Evolutionary conservation across 768 basidiomycete species (phyloP).

Genomic region (Mycena filopes): DNA sequence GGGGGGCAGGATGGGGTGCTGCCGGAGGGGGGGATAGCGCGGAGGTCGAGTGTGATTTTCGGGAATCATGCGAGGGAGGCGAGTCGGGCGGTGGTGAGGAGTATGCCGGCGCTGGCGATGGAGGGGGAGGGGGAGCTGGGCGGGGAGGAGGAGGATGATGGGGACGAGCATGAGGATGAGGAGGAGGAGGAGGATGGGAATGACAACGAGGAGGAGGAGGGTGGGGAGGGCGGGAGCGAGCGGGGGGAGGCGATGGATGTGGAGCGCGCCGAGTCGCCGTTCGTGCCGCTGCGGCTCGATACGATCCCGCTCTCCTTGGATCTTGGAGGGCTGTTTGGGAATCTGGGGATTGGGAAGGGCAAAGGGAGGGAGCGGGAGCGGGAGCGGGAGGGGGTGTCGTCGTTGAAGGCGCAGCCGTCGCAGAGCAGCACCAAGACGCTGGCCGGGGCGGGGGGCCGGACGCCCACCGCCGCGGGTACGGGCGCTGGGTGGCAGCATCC

Average conservation of each 20-base stretch:
- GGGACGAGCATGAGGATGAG: slow-evolving; percentile 44
- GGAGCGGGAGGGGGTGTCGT: slow-evolving; percentile 27
- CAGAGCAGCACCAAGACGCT: slow-evolving; percentile 14
- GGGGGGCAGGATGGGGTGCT: slow-evolving; percentile 30
- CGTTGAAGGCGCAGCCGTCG: slow-evolving; percentile 9
- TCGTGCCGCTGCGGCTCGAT: slow-evolving; percentile 42
- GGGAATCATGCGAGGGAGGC: slow-evolving; percentile 42
- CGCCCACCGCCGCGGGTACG: slow-evolving; percentile 7
- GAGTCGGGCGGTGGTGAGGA: slow-evolving; percentile 54
- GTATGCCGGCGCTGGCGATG: slow-evolving; percentile 65
- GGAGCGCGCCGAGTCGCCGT: slow-evolving; percentile 21
- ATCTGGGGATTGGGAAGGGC: neutral
- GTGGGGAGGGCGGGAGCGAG: slow-evolving; percentile 25
- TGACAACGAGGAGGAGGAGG: slow-evolving; percentile 39
- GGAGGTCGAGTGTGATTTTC: slow-evolving; percentile 32
- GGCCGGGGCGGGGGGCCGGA: slow-evolving; percentile 2
- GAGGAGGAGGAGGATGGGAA: slow-evolving; percentile 47
- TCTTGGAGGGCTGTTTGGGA: slow-evolving; percentile 35
- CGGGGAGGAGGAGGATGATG: slow-evolving; percentile 43
- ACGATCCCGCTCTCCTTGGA: slow-evolving; percentile 46
- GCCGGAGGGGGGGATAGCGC: too few relatives aligned
- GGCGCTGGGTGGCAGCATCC: slow-evolving; percentile 21
- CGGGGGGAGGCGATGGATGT: slow-evolving; percentile 30
- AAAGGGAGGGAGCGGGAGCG: slow-evolving; percentile 39
- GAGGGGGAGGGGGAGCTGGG: slow-evolving; percentile 47